These are phyloP conservation scores for Pholiota microspora DNA, from an alignment of 768 basidiomycete genomes.

Conservation along the genomic window DNA sequence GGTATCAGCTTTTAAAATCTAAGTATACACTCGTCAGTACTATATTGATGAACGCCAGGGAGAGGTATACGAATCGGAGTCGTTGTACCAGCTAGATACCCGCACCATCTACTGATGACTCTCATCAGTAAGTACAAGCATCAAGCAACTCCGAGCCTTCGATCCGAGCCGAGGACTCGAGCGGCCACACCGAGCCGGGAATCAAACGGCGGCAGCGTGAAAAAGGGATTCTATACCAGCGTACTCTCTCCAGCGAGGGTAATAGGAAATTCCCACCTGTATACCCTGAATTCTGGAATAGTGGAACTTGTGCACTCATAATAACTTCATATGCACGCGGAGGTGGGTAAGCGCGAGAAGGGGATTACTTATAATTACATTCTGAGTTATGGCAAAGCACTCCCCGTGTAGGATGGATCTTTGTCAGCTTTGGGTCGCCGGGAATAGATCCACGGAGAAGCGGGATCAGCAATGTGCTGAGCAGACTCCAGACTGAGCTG, in stretches of 20 bases:
- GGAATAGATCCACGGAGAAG: not conserved
- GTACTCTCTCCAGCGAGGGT: too few relatives aligned
- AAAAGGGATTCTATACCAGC: constrained; percentile 34
- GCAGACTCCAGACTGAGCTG: not conserved
- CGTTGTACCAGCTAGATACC: too few relatives aligned
- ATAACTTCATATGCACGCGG: too few relatives aligned
- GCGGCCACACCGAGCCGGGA: constrained; percentile 37
- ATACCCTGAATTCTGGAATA: too few relatives aligned
- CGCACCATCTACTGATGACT: too few relatives aligned
- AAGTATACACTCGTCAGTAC: too few relatives aligned
- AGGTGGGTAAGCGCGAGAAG: too few relatives aligned
- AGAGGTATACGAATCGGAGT: too few relatives aligned
- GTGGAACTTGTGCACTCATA: too few relatives aligned
- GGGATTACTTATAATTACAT: too few relatives aligned
- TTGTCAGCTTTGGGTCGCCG: not conserved
- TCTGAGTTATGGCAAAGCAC: not conserved
- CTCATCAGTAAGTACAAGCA: not conserved
- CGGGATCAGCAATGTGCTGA: not conserved
- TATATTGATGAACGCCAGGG: too few relatives aligned
- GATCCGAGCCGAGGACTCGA: constrained; percentile 10
- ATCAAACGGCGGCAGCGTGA: constrained; percentile 42
- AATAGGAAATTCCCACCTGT: constrained; percentile 45
- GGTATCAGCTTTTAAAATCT: too few relatives aligned
- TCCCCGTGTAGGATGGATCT: not conserved
- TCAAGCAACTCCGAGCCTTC: not conserved